Conservation (phyloP, 1,284 basidiomycete genomes). For the Fomitopsis palustris region DNA sequence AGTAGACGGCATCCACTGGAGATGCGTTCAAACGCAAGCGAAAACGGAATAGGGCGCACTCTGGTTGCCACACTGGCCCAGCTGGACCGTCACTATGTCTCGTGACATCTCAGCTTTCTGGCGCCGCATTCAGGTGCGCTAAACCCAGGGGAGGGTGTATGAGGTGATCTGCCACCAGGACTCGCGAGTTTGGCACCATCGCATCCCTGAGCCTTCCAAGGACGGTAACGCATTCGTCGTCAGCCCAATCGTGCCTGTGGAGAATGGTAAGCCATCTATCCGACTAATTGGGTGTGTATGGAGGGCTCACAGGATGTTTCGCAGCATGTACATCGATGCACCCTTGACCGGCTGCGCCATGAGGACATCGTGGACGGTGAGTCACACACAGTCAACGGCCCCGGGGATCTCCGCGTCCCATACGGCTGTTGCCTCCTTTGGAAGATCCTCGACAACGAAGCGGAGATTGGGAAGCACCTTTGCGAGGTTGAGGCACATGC, state of each 20-base stretch:
- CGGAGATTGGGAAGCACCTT: conserved; percentile 11
- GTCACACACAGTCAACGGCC: conserved; percentile 3
- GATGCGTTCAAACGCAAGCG: conserved; percentile 11
- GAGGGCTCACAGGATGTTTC: conserved; percentile 23
- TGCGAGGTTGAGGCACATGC: conserved; percentile 12
- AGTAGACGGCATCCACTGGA: conserved; percentile 87
- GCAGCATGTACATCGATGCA: conserved; percentile 25
- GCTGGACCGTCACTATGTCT: conserved; percentile 84
- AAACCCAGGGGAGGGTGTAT: conserved; percentile 8
- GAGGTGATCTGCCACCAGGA: conserved; percentile 8
- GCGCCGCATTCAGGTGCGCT: conserved; percentile 1
- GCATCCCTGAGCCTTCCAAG: conserved; percentile 5
- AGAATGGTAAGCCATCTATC: background rate
- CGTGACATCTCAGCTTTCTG: conserved; percentile 82
- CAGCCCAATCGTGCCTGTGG: conserved; percentile 3
- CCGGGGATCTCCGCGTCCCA: conserved; percentile 9
- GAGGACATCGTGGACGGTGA: conserved; percentile 29
- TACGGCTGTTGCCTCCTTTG: conserved; percentile 6
- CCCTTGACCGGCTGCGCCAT: conserved; percentile 24
- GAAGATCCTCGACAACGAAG: conserved; percentile 20
- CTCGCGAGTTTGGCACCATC: conserved; percentile 5
- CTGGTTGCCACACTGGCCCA: conserved; percentile 97
- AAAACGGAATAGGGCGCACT: conserved; percentile 48
- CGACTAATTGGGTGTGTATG: background rate
- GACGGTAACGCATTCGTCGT: conserved; percentile 10